Evolutionary conservation across 257 asterid species (phyloP).

Genomic region (Ajuga chamaepitys): DNA sequence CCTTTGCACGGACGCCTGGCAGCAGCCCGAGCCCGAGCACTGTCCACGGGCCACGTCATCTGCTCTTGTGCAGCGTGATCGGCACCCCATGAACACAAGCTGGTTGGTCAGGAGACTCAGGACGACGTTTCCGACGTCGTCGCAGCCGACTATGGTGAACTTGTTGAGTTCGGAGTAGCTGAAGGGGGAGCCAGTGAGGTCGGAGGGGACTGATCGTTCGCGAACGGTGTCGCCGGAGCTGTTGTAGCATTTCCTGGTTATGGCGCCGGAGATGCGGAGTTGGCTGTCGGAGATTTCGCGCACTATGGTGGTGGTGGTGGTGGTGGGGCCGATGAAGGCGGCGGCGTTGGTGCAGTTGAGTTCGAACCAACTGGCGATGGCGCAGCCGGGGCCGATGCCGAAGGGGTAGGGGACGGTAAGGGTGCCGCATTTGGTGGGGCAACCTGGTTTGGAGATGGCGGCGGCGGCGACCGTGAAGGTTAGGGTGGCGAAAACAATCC

Average conservation of each 20-base stretch:
- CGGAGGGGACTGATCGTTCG: slow-evolving; percentile 9
- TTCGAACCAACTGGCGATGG: background rate
- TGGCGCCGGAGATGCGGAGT: slow-evolving; percentile 31
- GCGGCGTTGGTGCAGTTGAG: background rate
- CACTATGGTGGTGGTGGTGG: slow-evolving; percentile 22
- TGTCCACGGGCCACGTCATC: slow-evolving; percentile 30
- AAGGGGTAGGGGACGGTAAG: slow-evolving; percentile 30
- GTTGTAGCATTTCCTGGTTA: slow-evolving; percentile 39
- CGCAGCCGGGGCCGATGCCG: slow-evolving; percentile 20
- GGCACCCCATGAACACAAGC: slow-evolving; percentile 36
- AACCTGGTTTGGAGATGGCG: slow-evolving; percentile 24
- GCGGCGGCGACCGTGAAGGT: background rate
- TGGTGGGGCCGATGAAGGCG: slow-evolving; percentile 22
- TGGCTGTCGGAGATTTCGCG: slow-evolving; percentile 45
- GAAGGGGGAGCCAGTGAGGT: slow-evolving; percentile 28
- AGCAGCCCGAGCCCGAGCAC: slow-evolving; percentile 64
- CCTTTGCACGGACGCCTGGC: slow-evolving; percentile 48
- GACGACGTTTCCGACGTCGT: slow-evolving; percentile 32
- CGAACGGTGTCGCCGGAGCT: slow-evolving; percentile 9
- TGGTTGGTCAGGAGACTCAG: too few relatives aligned
- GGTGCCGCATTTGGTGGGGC: slow-evolving; percentile 41
- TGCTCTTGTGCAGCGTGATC: slow-evolving; percentile 24
- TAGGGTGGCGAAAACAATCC: background rate
- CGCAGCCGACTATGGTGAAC: slow-evolving; percentile 55
- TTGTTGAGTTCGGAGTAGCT: slow-evolving; percentile 42